phyloP scores from a whole-genome alignment of 2,329 filamentous ascomycete genomes.

The Aspergillus clavatus region DNA sequence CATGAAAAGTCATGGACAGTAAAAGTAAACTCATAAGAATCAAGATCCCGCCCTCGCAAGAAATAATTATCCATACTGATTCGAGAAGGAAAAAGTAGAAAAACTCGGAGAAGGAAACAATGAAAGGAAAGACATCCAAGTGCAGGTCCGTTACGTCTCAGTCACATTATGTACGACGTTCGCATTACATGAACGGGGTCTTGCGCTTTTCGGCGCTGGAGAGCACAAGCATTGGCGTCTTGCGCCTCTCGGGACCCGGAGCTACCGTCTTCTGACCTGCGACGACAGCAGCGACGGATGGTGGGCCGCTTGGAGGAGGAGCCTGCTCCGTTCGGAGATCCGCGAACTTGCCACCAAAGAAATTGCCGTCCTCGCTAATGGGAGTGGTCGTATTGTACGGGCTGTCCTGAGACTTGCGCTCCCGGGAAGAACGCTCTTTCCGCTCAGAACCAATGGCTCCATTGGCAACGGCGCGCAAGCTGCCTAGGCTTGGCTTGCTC shows the following conservation, averaged over 20 bases:
- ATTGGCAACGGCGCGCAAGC: slow-evolving; percentile 70
- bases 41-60: background rate
- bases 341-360: slow-evolving; percentile 53
- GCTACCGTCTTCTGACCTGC: slow-evolving; percentile 53
- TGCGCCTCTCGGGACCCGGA: slow-evolving; percentile 61
- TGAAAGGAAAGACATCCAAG: slow-evolving; percentile 24
- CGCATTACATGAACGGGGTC: slow-evolving; percentile 56
- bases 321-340: slow-evolving; percentile 43
- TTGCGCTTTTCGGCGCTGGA: slow-evolving; percentile 89
- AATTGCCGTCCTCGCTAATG: slow-evolving; percentile 56
- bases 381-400: slow-evolving; percentile 59
- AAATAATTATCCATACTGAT: background rate
- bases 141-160: slow-evolving; percentile 26
- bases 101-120: slow-evolving; percentile 5
- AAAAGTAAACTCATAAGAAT: background rate
- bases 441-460: slow-evolving; percentile 86
- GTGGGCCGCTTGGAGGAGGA: slow-evolving; percentile 28
- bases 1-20: background rate
- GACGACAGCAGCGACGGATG: slow-evolving; percentile 39
- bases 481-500: slow-evolving; percentile 67
- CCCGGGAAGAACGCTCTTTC: slow-evolving; percentile 61
- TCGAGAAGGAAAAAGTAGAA: too few relatives aligned
- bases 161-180: slow-evolving; percentile 31
- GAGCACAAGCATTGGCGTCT: slow-evolving; percentile 79
- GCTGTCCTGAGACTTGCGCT: slow-evolving; percentile 51